phyloP scores from a whole-genome alignment of 306 rosid species.

The Trifolium pratense region DNA sequence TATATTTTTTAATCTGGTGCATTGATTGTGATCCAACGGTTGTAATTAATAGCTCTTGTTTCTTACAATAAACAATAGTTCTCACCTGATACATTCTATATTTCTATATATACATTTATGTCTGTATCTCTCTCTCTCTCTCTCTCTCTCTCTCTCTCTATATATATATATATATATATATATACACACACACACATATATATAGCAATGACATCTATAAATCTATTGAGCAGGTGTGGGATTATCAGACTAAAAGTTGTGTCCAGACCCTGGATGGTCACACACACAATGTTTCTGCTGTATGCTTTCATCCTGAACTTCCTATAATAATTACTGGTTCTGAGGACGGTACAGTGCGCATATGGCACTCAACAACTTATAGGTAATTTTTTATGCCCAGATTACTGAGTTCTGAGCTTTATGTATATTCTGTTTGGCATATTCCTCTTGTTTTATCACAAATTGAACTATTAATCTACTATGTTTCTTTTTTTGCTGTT shows the following conservation, averaged over 20 bases:
- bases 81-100: neutral
- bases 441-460: slow-evolving; percentile 6
- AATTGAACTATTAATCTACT: neutral
- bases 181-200: no score
- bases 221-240: slow-evolving; percentile 83
- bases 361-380: slow-evolving; percentile 98
- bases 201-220: slow-evolving; percentile 37
- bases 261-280: slow-evolving; percentile 99
- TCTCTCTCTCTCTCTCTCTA: neutral
- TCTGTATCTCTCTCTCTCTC: neutral
- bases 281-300: slow-evolving; percentile 99
- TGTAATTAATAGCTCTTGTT: neutral
- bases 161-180: no score
- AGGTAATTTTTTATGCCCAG: slow-evolving; percentile 60
- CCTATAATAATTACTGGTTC: slow-evolving; percentile 98
- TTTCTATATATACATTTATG: neutral
- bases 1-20: neutral
- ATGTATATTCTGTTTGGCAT: slow-evolving; percentile 33
- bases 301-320: slow-evolving; percentile 98
- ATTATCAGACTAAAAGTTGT: slow-evolving; percentile 98
- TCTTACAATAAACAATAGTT: slow-evolving; percentile 5
- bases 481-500: slow-evolving; percentile 10
- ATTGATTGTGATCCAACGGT: slow-evolving; percentile 4
- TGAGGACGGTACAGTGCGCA: slow-evolving; percentile 99
- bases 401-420: slow-evolving; percentile 39